These are phyloP conservation scores for Nakazawaea pomicola DNA, from an alignment of 805 yeast genomes.

Conservation along the genomic window DNA sequence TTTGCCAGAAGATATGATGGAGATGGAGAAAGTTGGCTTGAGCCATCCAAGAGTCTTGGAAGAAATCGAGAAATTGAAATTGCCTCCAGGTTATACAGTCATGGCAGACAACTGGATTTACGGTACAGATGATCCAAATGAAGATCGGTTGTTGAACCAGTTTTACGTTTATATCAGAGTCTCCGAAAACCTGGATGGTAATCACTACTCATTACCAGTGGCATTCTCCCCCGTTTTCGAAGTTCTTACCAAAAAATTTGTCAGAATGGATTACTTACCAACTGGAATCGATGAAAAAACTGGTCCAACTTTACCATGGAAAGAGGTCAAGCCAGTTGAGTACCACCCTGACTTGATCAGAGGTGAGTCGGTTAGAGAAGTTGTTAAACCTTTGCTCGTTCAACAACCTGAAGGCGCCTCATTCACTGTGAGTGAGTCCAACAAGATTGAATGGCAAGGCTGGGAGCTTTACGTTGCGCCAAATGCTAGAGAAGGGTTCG, in stretches of 20 bases:
- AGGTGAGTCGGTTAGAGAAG: slow-evolving; percentile 46
- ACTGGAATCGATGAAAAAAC: slow-evolving; percentile 59
- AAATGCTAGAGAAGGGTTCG: slow-evolving; percentile 76
- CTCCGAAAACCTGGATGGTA: slow-evolving; percentile 63
- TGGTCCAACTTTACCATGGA: slow-evolving; percentile 57
- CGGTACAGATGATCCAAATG: slow-evolving; percentile 66
- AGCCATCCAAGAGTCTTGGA: slow-evolving; percentile 55
- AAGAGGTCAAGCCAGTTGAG: slow-evolving; percentile 55
- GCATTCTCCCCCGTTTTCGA: slow-evolving; percentile 73
- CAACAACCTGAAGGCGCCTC: slow-evolving; percentile 80
- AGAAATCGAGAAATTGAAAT: slow-evolving; percentile 61
- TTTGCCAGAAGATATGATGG: slow-evolving; percentile 57
- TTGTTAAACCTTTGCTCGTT: slow-evolving; percentile 62
- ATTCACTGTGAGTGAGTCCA: slow-evolving; percentile 49
- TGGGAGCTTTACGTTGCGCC: slow-evolving; percentile 75
- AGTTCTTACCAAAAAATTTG: slow-evolving; percentile 50
- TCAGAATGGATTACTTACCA: slow-evolving; percentile 71
- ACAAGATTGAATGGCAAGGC: slow-evolving; percentile 69
- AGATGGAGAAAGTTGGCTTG: slow-evolving; percentile 45
- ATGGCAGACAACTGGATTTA: slow-evolving; percentile 83
- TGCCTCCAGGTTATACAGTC: slow-evolving; percentile 50
- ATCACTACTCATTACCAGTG: slow-evolving; percentile 71
- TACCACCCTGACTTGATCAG: slow-evolving; percentile 64
- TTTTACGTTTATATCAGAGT: slow-evolving; percentile 70
- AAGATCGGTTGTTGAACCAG: slow-evolving; percentile 59